These are phyloP conservation scores for Kwoniella mangroviensis DNA, from an alignment of 768 basidiomycete species.

Conservation along the genomic window DNA sequence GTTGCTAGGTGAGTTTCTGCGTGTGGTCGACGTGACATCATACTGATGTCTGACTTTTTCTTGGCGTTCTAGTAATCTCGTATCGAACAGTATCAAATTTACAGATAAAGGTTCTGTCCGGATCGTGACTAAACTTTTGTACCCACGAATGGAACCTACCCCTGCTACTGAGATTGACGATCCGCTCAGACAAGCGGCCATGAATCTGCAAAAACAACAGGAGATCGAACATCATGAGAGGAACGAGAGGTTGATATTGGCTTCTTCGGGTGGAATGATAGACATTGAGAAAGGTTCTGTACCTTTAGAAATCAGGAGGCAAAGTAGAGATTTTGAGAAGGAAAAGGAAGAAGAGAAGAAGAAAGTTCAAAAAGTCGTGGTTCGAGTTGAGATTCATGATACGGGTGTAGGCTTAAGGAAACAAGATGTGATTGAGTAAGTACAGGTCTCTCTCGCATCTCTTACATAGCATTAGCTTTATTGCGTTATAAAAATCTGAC, in stretches of 20 bases:
- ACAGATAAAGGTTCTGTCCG: conserved; percentile 63
- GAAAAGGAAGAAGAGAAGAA: conserved; percentile 30
- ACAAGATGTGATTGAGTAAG: conserved; percentile 68
- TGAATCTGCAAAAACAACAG: conserved; percentile 34
- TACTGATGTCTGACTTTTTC: not conserved
- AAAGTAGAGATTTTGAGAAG: conserved; percentile 31
- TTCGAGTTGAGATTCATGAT: conserved; percentile 83
- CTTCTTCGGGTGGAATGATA: not conserved
- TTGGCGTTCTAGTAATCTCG: conserved; percentile 70
- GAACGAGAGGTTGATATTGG: conserved; percentile 3
- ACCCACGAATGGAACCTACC: conserved; percentile 57
- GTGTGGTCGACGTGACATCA: not conserved
- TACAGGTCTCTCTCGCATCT: not conserved
- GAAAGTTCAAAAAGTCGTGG: conserved; percentile 57
- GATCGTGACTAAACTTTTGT: conserved; percentile 66
- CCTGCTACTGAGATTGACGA: conserved; percentile 43
- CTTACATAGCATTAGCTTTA: not conserved
- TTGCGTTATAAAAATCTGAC: too few species aligned
- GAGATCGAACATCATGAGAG: conserved; percentile 15
- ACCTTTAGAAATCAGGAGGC: conserved; percentile 26
- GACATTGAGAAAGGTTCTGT: conserved; percentile 50
- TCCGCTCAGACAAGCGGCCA: conserved; percentile 41
- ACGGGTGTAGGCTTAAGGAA: conserved; percentile 69
- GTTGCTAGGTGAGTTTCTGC: conserved; percentile 37
- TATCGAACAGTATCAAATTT: conserved; percentile 62